These are phyloP conservation scores for Vicia villosa DNA, from an alignment of 306 rosid genomes.

Conservation along the genomic window DNA sequence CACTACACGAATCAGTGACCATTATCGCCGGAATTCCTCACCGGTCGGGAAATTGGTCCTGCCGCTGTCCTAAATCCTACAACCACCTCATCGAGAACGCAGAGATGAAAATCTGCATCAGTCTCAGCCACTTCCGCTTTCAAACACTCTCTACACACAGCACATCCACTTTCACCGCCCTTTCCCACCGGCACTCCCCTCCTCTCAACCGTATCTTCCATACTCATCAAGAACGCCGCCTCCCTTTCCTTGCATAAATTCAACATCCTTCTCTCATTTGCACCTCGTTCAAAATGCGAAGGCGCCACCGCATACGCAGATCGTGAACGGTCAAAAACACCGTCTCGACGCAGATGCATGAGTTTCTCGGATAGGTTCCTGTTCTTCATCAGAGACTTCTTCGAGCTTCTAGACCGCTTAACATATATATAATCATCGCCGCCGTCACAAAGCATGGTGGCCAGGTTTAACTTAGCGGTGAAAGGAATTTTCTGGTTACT, in stretches of 20 bases:
- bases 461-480: conserved; percentile 57
- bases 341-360: conserved; percentile 15
- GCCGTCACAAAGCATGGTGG: conserved; percentile 35
- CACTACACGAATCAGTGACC: not conserved
- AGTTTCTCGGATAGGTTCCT: not conserved
- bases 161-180: not conserved
- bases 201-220: conserved; percentile 27
- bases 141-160: conserved; percentile 48
- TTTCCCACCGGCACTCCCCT: not conserved
- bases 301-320: not conserved
- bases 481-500: conserved; percentile 48
- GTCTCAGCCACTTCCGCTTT: conserved; percentile 34
- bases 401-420: conserved; percentile 46
- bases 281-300: conserved; percentile 17
- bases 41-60: conserved; percentile 72
- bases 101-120: conserved; percentile 52
- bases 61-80: conserved; percentile 53
- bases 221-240: conserved; percentile 28
- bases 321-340: not conserved
- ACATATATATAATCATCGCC: conserved; percentile 47
- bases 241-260: conserved; percentile 42
- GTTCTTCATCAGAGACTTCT: conserved; percentile 21
- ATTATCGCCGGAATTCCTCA: conserved; percentile 30
- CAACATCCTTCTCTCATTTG: conserved; percentile 34
- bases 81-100: conserved; percentile 52